Percentiles rank a stretch among this genome's conserved stretches.
Evolutionary conservation across 2,329 filamentous ascomycete species (phyloP).

Genomic region (Aspergillus amoenus): DNA sequence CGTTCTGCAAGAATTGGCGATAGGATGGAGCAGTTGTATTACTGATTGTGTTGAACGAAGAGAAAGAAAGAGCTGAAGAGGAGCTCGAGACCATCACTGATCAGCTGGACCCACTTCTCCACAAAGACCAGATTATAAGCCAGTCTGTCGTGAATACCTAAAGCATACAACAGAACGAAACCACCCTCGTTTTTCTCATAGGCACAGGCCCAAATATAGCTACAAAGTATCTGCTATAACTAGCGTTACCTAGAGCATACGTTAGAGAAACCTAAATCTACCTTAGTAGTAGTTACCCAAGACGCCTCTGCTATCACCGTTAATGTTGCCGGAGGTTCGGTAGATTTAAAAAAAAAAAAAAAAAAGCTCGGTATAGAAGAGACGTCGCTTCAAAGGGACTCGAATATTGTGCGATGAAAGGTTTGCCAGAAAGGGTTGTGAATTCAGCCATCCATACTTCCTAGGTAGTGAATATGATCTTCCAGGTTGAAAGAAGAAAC

Average conservation of each 20-base stretch:
- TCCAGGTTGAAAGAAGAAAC: too few relatives aligned
- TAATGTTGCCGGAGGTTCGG: slow-evolving; percentile 1
- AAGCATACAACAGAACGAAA: neutral
- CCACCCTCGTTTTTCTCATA: too few relatives aligned
- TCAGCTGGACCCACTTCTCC: neutral
- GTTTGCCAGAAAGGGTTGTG: neutral
- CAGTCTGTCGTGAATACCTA: too few relatives aligned
- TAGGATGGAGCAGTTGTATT: neutral
- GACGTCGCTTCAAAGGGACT: slow-evolving; percentile 4
- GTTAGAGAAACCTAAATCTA: too few relatives aligned
- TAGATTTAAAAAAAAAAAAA: slow-evolving; percentile 6
- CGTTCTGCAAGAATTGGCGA: neutral
- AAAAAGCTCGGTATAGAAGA: neutral
- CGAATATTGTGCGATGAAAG: neutral
- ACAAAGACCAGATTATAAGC: too few relatives aligned
- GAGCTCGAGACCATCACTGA: neutral
- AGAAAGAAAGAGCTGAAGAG: neutral
- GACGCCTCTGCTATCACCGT: slow-evolving; percentile 2
- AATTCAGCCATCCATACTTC: neutral
- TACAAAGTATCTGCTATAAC: too few relatives aligned
- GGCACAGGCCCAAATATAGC: too few relatives aligned
- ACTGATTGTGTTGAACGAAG: neutral
- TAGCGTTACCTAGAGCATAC: too few relatives aligned
- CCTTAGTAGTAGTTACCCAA: neutral
- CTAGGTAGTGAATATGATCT: too few relatives aligned